A percentile compares a stretch with the other conserved stretches of the same genome.
Conservation (phyloP, 1,284 basidiomycete species). For the Ustilago hordei region DNA sequence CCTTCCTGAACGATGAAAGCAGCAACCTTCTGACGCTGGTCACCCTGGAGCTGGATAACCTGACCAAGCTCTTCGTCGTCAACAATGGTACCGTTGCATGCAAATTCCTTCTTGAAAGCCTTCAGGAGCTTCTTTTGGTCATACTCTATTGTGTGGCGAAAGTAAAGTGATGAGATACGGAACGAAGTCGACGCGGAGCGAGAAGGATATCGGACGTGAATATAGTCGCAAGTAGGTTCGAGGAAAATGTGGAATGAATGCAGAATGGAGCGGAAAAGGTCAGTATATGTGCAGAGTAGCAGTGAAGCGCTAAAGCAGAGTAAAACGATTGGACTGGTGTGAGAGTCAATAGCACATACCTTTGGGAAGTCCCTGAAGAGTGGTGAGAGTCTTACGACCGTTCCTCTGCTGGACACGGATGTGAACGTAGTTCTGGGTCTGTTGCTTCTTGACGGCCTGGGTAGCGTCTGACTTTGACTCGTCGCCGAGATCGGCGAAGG, state of each 20-base stretch:
- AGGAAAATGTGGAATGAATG: neutral
- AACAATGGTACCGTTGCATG: constrained; percentile 97
- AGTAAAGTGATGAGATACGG: neutral
- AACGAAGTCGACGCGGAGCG: constrained; percentile 1
- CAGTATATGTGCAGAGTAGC: constrained; percentile 11
- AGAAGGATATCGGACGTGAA: neutral
- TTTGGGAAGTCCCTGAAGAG: constrained; percentile 94
- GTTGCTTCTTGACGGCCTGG: constrained; percentile 55
- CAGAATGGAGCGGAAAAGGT: neutral
- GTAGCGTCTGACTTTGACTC: constrained; percentile 53
- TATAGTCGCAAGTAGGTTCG: neutral
- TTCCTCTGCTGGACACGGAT: constrained; percentile 94
- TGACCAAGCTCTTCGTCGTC: constrained; percentile 96
- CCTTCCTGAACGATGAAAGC: constrained; percentile 67
- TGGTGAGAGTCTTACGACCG: constrained; percentile 98
- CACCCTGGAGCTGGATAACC: constrained; percentile 98
- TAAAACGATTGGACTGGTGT: neutral
- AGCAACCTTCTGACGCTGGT: constrained; percentile 91
- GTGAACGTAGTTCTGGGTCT: constrained; percentile 70
- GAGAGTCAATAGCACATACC: constrained; percentile 73
- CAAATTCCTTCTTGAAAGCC: constrained; percentile 99
- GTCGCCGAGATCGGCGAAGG: constrained; percentile 70
- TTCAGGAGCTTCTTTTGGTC: constrained; percentile 98
- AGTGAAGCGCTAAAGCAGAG: neutral
- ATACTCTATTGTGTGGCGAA: constrained; percentile 77